Conservation (phyloP, 441 rosid genomes). For the Flueggea neowawraea region DNA sequence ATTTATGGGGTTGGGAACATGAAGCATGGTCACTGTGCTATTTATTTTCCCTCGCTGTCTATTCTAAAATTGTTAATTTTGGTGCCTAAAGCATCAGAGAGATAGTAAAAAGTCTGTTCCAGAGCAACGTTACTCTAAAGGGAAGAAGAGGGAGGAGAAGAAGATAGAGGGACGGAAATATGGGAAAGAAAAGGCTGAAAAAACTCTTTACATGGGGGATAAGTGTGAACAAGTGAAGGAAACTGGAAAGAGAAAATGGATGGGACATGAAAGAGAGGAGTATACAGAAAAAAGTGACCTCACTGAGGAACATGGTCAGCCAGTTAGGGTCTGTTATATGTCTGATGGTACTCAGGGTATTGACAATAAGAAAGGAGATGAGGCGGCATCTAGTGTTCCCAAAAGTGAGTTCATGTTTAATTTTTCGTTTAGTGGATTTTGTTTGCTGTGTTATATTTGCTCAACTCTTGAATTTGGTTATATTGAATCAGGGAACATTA, state of each 20-base stretch:
- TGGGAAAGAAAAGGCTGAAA: slow-evolving; percentile 15
- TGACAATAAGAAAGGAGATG: slow-evolving; percentile 41
- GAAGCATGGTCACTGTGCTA: slow-evolving; percentile 2
- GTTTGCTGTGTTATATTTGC: neutral
- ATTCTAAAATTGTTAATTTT: slow-evolving; percentile 61
- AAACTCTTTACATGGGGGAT: neutral
- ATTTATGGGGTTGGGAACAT: neutral
- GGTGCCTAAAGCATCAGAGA: slow-evolving; percentile 62
- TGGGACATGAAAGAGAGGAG: slow-evolving; percentile 15
- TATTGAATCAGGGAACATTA: slow-evolving; percentile 32
- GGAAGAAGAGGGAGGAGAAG: slow-evolving; percentile 14
- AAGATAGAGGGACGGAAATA: slow-evolving; percentile 26
- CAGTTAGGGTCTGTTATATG: slow-evolving; percentile 27
- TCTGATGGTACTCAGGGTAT: slow-evolving; percentile 53
- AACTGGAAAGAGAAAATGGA: slow-evolving; percentile 1
- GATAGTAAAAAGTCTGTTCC: slow-evolving; percentile 31
- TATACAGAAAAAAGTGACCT: slow-evolving; percentile 54
- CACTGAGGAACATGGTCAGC: slow-evolving; percentile 63
- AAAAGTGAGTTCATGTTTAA: slow-evolving; percentile 28
- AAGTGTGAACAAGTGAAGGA: slow-evolving; percentile 12
- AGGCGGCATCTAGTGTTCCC: slow-evolving; percentile 17
- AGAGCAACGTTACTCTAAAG: slow-evolving; percentile 17
- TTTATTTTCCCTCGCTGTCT: slow-evolving; percentile 17
- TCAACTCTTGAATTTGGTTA: neutral
- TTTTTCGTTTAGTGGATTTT: neutral